Base-by-base conservation (phyloP, 1,284 basidiomycete genomes). In the Taiwanofungus camphoratus region DNA sequence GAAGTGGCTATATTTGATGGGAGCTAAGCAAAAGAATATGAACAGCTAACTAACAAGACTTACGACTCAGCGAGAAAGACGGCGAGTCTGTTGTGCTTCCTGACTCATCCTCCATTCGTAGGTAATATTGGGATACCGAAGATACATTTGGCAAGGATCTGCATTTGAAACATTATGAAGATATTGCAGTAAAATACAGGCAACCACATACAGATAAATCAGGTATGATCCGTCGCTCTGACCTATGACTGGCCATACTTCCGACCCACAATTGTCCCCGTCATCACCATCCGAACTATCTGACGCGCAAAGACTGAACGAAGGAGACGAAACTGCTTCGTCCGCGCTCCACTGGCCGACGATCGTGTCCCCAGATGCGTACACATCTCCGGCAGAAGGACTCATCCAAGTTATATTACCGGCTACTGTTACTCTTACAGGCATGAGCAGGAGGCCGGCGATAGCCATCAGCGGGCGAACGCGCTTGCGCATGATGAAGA, bases 81-180 rank as follows among this genome's bases (percentile, higher is more conserved):
- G 72, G 68, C 0, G 73, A 74, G 15, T 52, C 55, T 42, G 57
- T 59, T 15, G 50, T 53, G 29, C 58, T 51, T 2, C 65, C 71
- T 40, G 61, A 66, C 38, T 66, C 59, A 49, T 70, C 68, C 33
- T 63, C 58, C 68, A 76, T 69, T 39, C 57, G 54, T 13, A 76
- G 50, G 45, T 58, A 65, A 50, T 59, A 70, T 0, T 42, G 35
- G 9, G 57, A 52, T 6, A 53, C 49, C 2, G 54, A 44, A 5
- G 58, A 53, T 18, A 65, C 52, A 33, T 64, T 57, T 11, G 69
- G 67, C 6, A 66, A 53, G 9, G 59, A 48, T 38, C 69, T 71
- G 44, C 16, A 19, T 9, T 36, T 3, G 24, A 32, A 12, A 23
- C 12, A 20, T 15, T 13, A 19, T 3, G 19, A 41, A 5, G 12